These are phyloP conservation scores for Myrmaecium sp. DNA, from an alignment of 2,329 filamentous ascomycete genomes.

Conservation along the genomic window DNA sequence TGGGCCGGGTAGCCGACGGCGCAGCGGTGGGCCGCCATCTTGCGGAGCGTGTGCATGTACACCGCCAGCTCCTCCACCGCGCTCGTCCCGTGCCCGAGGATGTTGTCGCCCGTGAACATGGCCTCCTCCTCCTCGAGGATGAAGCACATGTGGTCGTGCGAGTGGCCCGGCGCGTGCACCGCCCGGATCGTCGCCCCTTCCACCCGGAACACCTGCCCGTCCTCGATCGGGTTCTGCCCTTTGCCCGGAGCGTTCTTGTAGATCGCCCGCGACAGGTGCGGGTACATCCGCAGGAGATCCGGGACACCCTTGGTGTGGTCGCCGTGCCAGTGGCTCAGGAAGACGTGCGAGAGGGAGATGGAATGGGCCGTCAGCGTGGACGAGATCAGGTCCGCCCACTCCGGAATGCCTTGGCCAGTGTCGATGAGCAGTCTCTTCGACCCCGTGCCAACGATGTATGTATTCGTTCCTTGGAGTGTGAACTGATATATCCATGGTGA, in stretches of 20 bases:
- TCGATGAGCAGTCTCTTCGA: conserved; percentile 19
- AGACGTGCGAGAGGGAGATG: conserved; percentile 24
- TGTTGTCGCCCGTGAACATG: conserved; percentile 23
- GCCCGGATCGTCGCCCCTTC: conserved; percentile 25
- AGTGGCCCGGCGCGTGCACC: conserved; percentile 17
- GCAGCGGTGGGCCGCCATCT: conserved; percentile 21
- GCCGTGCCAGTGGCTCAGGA: conserved; percentile 29
- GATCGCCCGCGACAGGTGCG: conserved; percentile 11
- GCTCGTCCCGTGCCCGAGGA: conserved; percentile 22
- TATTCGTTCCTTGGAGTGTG: conserved; percentile 25
- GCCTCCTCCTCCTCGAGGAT: conserved; percentile 19
- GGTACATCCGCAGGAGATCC: conserved; percentile 19
- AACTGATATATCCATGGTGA: no score
- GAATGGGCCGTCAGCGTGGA: conserved; percentile 12
- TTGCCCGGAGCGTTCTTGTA: conserved; percentile 21
- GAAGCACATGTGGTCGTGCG: conserved; percentile 19
- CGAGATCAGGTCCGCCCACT: conserved; percentile 19
- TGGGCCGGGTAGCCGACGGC: conserved; percentile 29
- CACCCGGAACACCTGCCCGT: conserved; percentile 21
- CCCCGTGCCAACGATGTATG: conserved; percentile 23
- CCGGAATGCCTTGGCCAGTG: conserved; percentile 17
- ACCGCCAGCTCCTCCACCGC: conserved; percentile 23
- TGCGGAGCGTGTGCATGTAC: conserved; percentile 20
- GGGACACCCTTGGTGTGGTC: conserved; percentile 27
- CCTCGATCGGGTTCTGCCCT: conserved; percentile 17